phyloP scores from a whole-genome alignment of 495 filamentous ascomycete species.

The Extremus antarcticus region DNA sequence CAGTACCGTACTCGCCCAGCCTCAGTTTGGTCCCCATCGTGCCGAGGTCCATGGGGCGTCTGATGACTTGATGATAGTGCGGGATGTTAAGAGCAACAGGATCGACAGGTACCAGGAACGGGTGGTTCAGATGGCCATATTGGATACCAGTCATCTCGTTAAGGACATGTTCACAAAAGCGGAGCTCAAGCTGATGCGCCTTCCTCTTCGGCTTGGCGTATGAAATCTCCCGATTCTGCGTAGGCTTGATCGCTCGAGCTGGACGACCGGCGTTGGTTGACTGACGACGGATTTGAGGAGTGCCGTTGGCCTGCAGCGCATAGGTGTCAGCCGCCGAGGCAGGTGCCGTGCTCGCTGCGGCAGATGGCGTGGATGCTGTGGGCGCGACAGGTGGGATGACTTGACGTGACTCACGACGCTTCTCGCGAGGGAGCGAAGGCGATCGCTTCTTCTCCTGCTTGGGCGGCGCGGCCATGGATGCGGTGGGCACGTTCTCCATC shows the following conservation, averaged over 20 bases:
- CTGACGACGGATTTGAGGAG: constrained; percentile 91
- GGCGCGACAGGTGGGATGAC: constrained; percentile 8
- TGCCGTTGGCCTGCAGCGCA: constrained; percentile 68
- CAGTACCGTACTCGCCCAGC: constrained; percentile 67
- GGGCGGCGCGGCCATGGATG: constrained; percentile 42
- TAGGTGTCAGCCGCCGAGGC: constrained; percentile 38
- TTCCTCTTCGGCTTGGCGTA: constrained; percentile 87
- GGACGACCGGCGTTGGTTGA: constrained; percentile 65
- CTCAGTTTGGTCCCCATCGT: constrained; percentile 68
- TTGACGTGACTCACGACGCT: constrained; percentile 42
- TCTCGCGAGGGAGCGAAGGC: constrained; percentile 24
- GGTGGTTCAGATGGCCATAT: constrained; percentile 49
- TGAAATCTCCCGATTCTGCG: constrained; percentile 73
- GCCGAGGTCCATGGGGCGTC: constrained; percentile 87
- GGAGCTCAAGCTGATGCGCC: constrained; percentile 79
- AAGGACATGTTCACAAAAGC: constrained; percentile 76
- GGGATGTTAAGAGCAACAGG: constrained; percentile 92
- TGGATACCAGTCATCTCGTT: constrained; percentile 68
- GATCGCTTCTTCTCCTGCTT: constrained; percentile 51
- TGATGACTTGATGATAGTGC: constrained; percentile 82
- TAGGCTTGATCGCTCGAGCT: constrained; percentile 88
- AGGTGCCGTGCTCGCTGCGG: constrained; percentile 25
- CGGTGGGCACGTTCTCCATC: constrained; percentile 38
- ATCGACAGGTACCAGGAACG: constrained; percentile 77
- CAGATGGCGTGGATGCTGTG: background rate